Conservation (phyloP, 2,329 filamentous ascomycete genomes). For the Pseudocercospora macadamiae region DNA sequence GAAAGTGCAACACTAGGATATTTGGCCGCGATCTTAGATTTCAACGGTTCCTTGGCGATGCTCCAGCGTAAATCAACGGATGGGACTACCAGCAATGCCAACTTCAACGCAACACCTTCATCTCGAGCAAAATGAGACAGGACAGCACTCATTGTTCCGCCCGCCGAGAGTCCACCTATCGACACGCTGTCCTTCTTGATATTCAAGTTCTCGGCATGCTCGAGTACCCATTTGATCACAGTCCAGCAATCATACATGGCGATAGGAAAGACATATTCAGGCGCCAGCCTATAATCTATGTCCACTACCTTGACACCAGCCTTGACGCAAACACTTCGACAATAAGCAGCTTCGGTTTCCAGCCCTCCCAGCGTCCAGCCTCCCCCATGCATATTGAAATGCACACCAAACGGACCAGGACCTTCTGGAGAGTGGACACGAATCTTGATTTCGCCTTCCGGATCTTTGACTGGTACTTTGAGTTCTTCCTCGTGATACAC, state of each 20-base stretch:
- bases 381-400: slow-evolving; percentile 5
- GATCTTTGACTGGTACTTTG: neutral
- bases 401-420: neutral
- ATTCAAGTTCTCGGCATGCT: slow-evolving; percentile 6
- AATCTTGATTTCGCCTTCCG: neutral
- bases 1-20: neutral
- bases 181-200: neutral
- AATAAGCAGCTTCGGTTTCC: slow-evolving; percentile 4
- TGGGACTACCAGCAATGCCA: neutral
- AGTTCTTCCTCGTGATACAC: neutral
- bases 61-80: neutral
- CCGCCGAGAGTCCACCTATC: slow-evolving; percentile 1
- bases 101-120: neutral
- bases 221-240: neutral
- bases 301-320: slow-evolving; percentile 5
- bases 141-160: neutral
- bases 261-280: neutral
- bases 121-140: slow-evolving; percentile 5
- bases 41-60: neutral
- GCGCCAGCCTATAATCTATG: slow-evolving; percentile 4
- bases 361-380: slow-evolving; percentile 6
- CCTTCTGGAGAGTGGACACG: slow-evolving; percentile 1
- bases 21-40: neutral
- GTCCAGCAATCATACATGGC: slow-evolving; percentile 1
- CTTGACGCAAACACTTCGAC: slow-evolving; percentile 5